These are phyloP conservation scores for Neofusicoccum laricinum DNA, from an alignment of 2,329 filamentous ascomycete genomes.

Conservation along the genomic window DNA sequence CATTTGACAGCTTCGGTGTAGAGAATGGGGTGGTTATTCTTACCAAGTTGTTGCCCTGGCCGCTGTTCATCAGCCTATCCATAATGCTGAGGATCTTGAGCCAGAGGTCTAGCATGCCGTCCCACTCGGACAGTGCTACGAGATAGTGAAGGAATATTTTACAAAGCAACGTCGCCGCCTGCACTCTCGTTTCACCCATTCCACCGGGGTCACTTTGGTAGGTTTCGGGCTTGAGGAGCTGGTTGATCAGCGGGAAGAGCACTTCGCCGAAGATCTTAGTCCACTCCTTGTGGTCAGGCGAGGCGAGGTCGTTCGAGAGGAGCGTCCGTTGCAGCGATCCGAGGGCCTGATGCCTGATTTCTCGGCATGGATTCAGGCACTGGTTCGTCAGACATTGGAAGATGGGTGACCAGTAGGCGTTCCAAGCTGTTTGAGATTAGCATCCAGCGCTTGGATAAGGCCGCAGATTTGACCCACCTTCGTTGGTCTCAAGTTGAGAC, in stretches of 20 bases:
- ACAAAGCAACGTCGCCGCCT: constrained; percentile 85
- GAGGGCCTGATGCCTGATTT: constrained; percentile 86
- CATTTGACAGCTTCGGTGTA: not conserved
- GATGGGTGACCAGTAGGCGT: constrained; percentile 94
- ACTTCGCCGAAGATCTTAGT: constrained; percentile 92
- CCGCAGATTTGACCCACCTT: constrained; percentile 56
- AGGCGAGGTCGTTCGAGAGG: constrained; percentile 78
- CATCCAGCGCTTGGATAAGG: not conserved
- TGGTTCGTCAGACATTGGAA: constrained; percentile 85
- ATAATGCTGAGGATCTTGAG: constrained; percentile 88
- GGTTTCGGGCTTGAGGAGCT: constrained; percentile 88
- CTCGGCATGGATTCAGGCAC: constrained; percentile 90
- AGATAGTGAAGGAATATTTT: constrained; percentile 96
- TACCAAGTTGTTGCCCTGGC: constrained; percentile 84
- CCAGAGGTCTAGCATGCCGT: constrained; percentile 90
- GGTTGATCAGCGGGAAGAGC: constrained; percentile 83
- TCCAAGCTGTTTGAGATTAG: constrained; percentile 66
- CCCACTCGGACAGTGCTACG: constrained; percentile 77
- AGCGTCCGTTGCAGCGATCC: constrained; percentile 81
- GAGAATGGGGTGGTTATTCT: constrained; percentile 34
- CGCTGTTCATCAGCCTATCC: constrained; percentile 94
- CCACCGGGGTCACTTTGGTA: constrained; percentile 87
- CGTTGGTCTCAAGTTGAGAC: constrained; percentile 82
- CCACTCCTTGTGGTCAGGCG: constrained; percentile 86
- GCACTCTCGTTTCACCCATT: constrained; percentile 93